phyloP scores from a whole-genome alignment of 1,284 basidiomycete genomes.

The Gymnopus androsaceus region DNA sequence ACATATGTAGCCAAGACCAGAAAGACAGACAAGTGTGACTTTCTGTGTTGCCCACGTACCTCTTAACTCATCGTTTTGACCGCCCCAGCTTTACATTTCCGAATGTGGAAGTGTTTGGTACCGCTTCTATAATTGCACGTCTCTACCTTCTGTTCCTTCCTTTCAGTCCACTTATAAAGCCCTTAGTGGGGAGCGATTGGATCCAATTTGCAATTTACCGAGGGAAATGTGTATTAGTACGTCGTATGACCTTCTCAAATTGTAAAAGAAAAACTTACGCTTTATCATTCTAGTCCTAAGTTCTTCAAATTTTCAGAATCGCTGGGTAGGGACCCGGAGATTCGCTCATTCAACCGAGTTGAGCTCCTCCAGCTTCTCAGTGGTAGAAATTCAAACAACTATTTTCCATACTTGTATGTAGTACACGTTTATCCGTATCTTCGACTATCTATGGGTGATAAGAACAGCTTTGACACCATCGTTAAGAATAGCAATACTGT shows the following conservation, averaged over 20 bases:
- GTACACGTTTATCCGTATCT: too few species aligned
- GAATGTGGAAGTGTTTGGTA: constrained; percentile 43
- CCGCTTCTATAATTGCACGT: constrained; percentile 43
- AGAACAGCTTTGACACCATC: too few species aligned
- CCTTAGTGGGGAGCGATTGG: constrained; percentile 53
- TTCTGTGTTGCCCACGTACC: background rate
- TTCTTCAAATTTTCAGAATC: background rate
- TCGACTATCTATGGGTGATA: too few species aligned
- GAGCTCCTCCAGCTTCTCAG: too few species aligned
- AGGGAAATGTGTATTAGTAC: constrained; percentile 47
- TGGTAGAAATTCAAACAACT: too few species aligned
- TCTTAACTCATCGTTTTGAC: background rate
- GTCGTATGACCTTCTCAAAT: constrained; percentile 9
- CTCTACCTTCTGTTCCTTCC: background rate
- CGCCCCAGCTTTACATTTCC: constrained; percentile 40
- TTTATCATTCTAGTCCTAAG: background rate
- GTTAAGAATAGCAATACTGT: too few species aligned
- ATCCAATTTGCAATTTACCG: constrained; percentile 53
- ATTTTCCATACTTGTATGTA: too few species aligned
- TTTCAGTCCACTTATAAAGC: background rate
- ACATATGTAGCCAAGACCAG: constrained; percentile 50
- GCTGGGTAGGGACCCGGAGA: too few species aligned
- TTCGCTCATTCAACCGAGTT: too few species aligned
- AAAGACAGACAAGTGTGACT: constrained; percentile 36
- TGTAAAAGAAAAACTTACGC: background rate